phyloP scores from a whole-genome alignment of 2,329 filamentous ascomycete genomes.

The Alternaria infectoria region DNA sequence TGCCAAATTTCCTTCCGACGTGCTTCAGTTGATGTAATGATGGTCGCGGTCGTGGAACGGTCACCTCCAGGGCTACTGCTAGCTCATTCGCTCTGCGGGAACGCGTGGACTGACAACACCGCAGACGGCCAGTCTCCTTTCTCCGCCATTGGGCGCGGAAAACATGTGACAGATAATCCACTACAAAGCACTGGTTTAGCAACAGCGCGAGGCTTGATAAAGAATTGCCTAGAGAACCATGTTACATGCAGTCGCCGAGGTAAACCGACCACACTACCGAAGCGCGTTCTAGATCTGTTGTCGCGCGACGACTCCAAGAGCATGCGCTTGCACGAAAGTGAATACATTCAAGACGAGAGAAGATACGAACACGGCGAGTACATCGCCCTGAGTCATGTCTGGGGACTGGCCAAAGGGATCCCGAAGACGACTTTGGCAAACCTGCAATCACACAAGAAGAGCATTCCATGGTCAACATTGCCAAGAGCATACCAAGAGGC shows the following conservation, averaged over 20 bases:
- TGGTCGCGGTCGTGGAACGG: neutral
- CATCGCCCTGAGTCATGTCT: slow-evolving; percentile 42
- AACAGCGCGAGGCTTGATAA: slow-evolving; percentile 34
- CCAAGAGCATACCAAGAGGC: slow-evolving; percentile 47
- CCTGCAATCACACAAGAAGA: slow-evolving; percentile 35
- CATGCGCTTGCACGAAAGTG: slow-evolving; percentile 37
- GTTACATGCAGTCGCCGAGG: slow-evolving; percentile 33
- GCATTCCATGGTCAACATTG: slow-evolving; percentile 35
- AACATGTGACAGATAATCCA: slow-evolving; percentile 36
- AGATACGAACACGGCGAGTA: slow-evolving; percentile 43
- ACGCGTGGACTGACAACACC: slow-evolving; percentile 21
- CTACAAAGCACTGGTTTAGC: slow-evolving; percentile 38
- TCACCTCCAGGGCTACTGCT: slow-evolving; percentile 1
- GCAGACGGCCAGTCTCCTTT: slow-evolving; percentile 43
- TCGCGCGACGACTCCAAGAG: slow-evolving; percentile 37
- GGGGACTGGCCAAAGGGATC: slow-evolving; percentile 35
- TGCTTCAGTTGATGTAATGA: neutral
- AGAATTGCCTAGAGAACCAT: slow-evolving; percentile 39
- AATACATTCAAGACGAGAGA: slow-evolving; percentile 31
- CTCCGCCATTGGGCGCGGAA: slow-evolving; percentile 44
- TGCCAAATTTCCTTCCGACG: slow-evolving; percentile 1
- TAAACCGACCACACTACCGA: slow-evolving; percentile 34
- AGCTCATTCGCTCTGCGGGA: neutral
- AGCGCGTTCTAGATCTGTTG: slow-evolving; percentile 39
- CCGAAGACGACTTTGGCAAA: slow-evolving; percentile 38